Conservation (phyloP, 805 yeast genomes). For the Kazachstania taianensis region DNA sequence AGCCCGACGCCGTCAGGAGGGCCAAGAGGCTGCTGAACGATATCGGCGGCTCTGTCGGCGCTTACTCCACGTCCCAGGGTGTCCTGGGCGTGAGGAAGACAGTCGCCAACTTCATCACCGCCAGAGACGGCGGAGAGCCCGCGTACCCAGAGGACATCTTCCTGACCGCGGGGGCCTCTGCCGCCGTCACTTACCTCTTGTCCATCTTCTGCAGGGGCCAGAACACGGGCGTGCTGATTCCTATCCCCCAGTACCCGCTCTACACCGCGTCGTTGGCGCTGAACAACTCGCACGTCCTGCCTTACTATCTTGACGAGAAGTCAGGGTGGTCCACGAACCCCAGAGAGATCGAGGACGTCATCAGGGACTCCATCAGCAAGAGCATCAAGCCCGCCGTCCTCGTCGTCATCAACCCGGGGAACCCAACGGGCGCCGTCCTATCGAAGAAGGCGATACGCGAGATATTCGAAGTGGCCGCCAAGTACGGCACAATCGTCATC, state of each 20-base stretch:
- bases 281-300: slow-evolving; percentile 71
- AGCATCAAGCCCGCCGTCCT: slow-evolving; percentile 64
- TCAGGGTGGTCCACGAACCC: slow-evolving; percentile 80
- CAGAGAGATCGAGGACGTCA: slow-evolving; percentile 45
- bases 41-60: slow-evolving; percentile 76
- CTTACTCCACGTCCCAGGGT: slow-evolving; percentile 93
- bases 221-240: slow-evolving; percentile 74
- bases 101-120: slow-evolving; percentile 69
- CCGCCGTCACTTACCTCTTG: slow-evolving; percentile 76
- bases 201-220: slow-evolving; percentile 59
- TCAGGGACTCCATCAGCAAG: slow-evolving; percentile 37
- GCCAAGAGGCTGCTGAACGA: slow-evolving; percentile 51
- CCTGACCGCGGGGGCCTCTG: slow-evolving; percentile 89
- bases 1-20: slow-evolving; percentile 63
- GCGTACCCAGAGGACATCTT: slow-evolving; percentile 66
- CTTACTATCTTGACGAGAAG: slow-evolving; percentile 76
- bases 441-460: slow-evolving; percentile 54
- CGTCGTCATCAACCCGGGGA: slow-evolving; percentile 95
- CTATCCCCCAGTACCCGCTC: slow-evolving; percentile 96
- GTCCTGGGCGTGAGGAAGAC: slow-evolving; percentile 58
- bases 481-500: slow-evolving; percentile 71
- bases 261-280: slow-evolving; percentile 91
- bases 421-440: slow-evolving; percentile 91
- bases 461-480: slow-evolving; percentile 71
- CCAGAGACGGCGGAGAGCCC: slow-evolving; percentile 68